Evolutionary conservation across 345 rosid species (phyloP), one percentile per base, ranked within the genome.

Genomic region (Citrus sp.): DNA sequence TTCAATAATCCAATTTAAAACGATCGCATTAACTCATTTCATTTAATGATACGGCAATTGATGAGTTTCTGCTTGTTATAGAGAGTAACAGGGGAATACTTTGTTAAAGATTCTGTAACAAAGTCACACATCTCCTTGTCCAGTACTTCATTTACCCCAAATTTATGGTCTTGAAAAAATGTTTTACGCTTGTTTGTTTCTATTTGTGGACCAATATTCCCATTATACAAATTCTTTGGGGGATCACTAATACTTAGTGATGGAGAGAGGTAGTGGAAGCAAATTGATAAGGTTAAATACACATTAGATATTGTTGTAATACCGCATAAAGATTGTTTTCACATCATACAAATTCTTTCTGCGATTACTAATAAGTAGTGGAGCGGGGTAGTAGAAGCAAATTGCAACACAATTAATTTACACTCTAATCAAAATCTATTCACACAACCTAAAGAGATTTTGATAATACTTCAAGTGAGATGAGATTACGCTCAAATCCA

Each of bases 71-170:
- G 8, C 46, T 63, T 24, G 5, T 63, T 35, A 24, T 27, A 7
- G 12, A 19, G 27, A 64, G 78, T 64, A 64, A 70, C n/a, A 49
- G 78, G 69, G 32, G 9, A 46, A 28, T 70, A 75, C 46, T 62
- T 37, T 28, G 70, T 74, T 21, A 75, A 63, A 42, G 70, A 75
- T 28, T 63, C 49, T 63, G 3, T 14, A 9, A 1, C 16, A 7
- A 24, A 38, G 38, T 60, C 77, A 38, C 38, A 32, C 25, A 74
- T 61, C 28, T 58, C 34, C 10, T 6, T 12, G 7, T 24, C 16
- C 42, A 19, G 25, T 19, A 27, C 3, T 5, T 74, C 22, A 14
- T 5, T 61, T 1, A 62, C 38, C 38, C 27, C 38, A 62, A 62
- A 27, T 34, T 8, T 6, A 7, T 37, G 54, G 4, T 14, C 19